Evolutionary conservation across 345 rosid genomes (phyloP), one percentile per base, ranked within the genome.

Genomic region (Eucalyptus marginata): DNA sequence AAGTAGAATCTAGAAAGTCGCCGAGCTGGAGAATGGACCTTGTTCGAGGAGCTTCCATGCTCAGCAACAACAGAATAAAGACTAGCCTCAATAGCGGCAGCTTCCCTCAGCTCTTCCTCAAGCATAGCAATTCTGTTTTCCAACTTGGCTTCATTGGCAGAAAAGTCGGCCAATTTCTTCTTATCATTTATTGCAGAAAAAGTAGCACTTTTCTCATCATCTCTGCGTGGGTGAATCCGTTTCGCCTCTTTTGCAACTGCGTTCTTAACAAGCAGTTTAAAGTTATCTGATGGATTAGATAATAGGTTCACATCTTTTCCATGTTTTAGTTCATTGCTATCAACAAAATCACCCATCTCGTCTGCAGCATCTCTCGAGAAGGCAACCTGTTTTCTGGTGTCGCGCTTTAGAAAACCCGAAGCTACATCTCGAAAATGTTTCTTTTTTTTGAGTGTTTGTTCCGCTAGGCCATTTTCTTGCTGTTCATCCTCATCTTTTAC

Each of bases 21-120:
- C 88, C 99, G 95, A 88, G 99, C 99, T 20, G 99, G 97, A 51
- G 98, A 96, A 89, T 96, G 96, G 88, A 96, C 95, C 93, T 97
- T 97, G 87, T 91, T 93, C 90, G 90, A 90, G 36, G 99, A 97
- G 93, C 98, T 95, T 46, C 98, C 97, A 88, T 97, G 99, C 91
- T 97, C 99, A 88, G 99, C 97, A 47, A 94, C 95, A 58, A 97
- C 94, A 10, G 99, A 96, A 92, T 96, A 97, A 89, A 97, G 93
- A 86, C 97, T 96, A 88, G 94, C 95, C 94, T 97, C 99, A 83
- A 96, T 89, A 88, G 94, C 97, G 15, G 99, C 99, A 89, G 99
- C 94, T 94, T 96, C 99, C 92, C 94, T 94, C 86, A 97, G 86
- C 91, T 97, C 99, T 92, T 97, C 99, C 93, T 96, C 94, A 49